Evolutionary conservation across 345 rosid species (phyloP).

Genomic region (Eucalyptus viminalis): DNA sequence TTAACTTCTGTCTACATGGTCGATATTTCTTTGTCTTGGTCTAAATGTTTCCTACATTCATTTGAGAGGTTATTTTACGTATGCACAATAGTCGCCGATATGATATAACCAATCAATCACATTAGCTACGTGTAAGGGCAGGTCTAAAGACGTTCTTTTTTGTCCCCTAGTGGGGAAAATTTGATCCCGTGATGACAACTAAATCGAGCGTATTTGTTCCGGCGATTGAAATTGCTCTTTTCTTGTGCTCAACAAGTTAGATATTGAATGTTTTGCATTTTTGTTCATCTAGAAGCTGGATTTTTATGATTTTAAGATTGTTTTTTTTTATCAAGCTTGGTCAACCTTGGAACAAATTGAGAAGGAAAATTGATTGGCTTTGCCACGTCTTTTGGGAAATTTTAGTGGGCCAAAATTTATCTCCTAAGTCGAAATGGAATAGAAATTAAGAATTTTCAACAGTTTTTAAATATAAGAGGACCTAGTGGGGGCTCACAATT

Average conservation of each 20-base stretch:
- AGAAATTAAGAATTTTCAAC: not conserved
- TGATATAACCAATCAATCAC: not conserved
- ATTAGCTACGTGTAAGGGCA: not conserved
- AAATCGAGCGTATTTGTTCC: not conserved
- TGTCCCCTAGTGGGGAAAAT: not conserved
- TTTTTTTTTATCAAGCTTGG: not conserved
- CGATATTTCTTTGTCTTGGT: not conserved
- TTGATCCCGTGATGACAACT: not conserved
- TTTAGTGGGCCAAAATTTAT: not conserved
- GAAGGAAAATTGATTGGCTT: not conserved
- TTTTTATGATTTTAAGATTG: not conserved
- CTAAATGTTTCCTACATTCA: not conserved
- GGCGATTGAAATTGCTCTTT: not conserved
- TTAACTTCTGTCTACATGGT: not conserved
- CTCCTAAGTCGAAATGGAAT: not conserved
- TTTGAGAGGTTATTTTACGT: not conserved
- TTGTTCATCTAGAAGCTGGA: not conserved
- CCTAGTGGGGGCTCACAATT: not conserved
- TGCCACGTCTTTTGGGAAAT: not conserved
- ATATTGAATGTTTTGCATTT: not conserved
- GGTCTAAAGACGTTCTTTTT: not conserved
- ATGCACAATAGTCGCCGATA: not conserved
- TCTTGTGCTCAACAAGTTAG: not conserved
- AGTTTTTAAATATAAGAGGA: not conserved
- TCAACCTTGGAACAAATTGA: not conserved